Percentiles rank a stretch among this genome's conserved stretches.
Conservation (phyloP, 1,284 basidiomycete species). For the Heterobasidion irregulare region DNA sequence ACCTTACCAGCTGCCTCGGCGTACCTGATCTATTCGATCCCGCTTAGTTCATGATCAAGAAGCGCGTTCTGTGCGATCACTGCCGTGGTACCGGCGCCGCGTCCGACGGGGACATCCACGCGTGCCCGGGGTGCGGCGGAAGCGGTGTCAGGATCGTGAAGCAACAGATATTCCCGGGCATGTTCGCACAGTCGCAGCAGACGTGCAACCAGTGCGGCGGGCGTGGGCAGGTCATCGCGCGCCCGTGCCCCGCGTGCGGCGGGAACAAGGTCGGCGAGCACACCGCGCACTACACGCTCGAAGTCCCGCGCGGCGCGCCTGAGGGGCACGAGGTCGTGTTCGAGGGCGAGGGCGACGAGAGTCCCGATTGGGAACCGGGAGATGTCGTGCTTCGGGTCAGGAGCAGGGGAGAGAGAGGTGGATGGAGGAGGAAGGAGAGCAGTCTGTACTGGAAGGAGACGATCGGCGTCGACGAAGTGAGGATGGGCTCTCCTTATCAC, state of each 20-base stretch:
- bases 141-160: conserved; percentile 77
- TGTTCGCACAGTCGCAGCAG: conserved; percentile 80
- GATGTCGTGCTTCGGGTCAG: conserved; percentile 82
- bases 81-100: conserved; percentile 90
- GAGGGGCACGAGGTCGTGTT: conserved; percentile 90
- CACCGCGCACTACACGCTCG: conserved; percentile 72
- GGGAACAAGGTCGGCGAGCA: conserved; percentile 81
- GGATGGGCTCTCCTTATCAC: conserved; percentile 11
- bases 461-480: conserved; percentile 82
- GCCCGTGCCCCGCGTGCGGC: conserved; percentile 74
- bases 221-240: conserved; percentile 70
- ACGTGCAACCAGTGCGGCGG: conserved; percentile 79
- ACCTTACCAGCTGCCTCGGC: not conserved
- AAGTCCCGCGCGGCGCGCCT: conserved; percentile 81
- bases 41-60: conserved; percentile 78
- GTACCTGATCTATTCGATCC: not conserved
- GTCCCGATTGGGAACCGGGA: conserved; percentile 86
- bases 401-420: conserved; percentile 67
- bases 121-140: conserved; percentile 77
- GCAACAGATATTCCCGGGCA: conserved; percentile 93
- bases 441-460: conserved; percentile 87
- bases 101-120: conserved; percentile 78
- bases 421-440: conserved; percentile 81
- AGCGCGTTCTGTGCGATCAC: conserved; percentile 85
- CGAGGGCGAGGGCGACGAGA: conserved; percentile 90